Base-by-base conservation (phyloP, 2,329 filamentous ascomycete genomes). In the Aspergillus phoenicis region DNA sequence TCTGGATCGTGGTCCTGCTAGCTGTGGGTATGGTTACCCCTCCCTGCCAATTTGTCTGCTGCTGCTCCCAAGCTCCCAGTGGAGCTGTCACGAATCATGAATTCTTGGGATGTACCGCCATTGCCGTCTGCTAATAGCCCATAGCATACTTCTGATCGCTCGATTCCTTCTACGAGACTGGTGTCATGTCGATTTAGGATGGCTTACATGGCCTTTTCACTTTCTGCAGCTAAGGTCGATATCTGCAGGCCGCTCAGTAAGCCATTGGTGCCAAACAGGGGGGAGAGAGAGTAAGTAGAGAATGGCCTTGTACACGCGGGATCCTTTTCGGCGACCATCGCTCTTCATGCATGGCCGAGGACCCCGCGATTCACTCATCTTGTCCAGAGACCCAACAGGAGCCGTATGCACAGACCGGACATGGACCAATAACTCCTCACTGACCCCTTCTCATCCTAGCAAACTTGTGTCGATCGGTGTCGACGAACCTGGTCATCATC, bases 351-450 rank as follows among this genome's bases (percentile, higher is more conserved):
- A 55, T 33, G 22, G 53, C 41, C 22, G 39, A 30, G 11, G 33
- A 36, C 33, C 33, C 33, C 33, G 33, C 33, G 33, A 36, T 13
- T 36, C 33, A 36, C 33, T 36, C 11, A 36, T 36, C 5, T 36
- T 13, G 13, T 39, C 30, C n/a, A 30, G 24, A 24, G 26, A n/a
- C 53, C 36, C 20, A 45, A 11, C 51, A 11, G 36, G 36, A 36
- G 17, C 8, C 8, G 41, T 17, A 56, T 56, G 53, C 53, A 56
- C 53, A 56, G 53, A 56, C 53, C 53, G 28, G 24, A 33, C 33
- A 13, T 26, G 5, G 41, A 15, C 53, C 26, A 47, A 47, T 56
- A 17, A 33, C 6, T 30, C 17, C 24, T 28, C 39, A 17, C 26
- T 30, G 47, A n/a, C 26, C 41, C 26, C n/a, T 15, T 28, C 39